A percentile compares a stretch with the other conserved stretches of the same genome.
Conservation (phyloP, 352 stramenopile genomes). For the Thalassiosira hispida region DNA sequence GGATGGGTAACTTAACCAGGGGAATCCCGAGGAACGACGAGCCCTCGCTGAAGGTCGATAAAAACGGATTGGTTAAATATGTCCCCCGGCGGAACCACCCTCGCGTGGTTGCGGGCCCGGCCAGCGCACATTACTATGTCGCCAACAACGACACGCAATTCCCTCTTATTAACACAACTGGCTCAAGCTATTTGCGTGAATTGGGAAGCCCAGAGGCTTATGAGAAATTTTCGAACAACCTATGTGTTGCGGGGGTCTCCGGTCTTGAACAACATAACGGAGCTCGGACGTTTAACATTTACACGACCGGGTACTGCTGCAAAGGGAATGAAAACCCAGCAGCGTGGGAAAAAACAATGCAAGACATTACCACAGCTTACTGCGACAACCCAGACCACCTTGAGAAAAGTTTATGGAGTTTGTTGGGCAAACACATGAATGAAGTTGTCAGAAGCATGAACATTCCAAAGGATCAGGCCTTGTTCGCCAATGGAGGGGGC, state of each 20-base stretch:
- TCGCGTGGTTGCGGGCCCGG: not conserved
- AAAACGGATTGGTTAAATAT: not conserved
- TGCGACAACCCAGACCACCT: not conserved
- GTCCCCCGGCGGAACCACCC: not conserved
- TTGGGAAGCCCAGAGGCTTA: not conserved
- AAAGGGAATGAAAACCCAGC: not conserved
- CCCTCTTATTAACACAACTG: not conserved
- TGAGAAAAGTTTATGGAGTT: not conserved
- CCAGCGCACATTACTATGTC: not conserved
- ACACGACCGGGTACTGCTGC: not conserved
- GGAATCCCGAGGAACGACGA: not conserved
- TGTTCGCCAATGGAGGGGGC: too few species aligned
- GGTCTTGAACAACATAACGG: not conserved
- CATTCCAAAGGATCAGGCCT: slow-evolving; percentile 2
- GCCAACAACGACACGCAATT: not conserved
- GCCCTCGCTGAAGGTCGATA: not conserved
- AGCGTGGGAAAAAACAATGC: not conserved
- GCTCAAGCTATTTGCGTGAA: not conserved
- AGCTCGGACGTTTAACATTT: not conserved
- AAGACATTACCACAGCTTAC: not conserved
- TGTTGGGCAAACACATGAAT: not conserved
- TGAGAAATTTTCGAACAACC: not conserved
- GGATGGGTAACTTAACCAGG: not conserved
- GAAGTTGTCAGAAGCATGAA: not conserved
- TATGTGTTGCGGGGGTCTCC: not conserved